A percentile compares a stretch with the other conserved stretches of the same genome.
phyloP scores from a whole-genome alignment of 306 rosid genomes.

The Fragaria iinumae region DNA sequence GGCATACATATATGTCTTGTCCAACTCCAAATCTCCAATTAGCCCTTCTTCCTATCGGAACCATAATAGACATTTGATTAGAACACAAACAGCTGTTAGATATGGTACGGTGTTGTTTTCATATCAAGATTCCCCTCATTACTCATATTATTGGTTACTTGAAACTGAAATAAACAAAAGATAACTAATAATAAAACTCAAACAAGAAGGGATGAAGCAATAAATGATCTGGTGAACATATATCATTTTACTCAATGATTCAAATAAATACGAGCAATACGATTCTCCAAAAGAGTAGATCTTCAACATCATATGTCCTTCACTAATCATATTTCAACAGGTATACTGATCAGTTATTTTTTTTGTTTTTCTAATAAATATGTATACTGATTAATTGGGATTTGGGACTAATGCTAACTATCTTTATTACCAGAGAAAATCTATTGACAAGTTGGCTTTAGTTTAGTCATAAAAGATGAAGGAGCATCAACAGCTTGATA shows the following conservation, averaged over 20 bases:
- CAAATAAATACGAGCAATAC: no score
- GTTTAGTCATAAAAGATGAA: not conserved
- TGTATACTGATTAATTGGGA: not conserved
- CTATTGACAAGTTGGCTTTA: not conserved
- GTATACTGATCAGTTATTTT: no score
- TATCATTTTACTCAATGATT: not conserved
- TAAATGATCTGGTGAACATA: no score
- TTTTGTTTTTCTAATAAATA: no score
- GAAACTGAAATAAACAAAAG: not conserved
- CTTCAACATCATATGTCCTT: not conserved
- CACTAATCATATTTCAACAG: not conserved
- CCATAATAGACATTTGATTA: not conserved
- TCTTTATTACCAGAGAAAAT: not conserved
- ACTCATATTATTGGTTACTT: not conserved
- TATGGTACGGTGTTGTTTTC: not conserved
- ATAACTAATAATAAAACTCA: not conserved
- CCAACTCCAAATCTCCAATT: not conserved
- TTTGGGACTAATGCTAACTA: not conserved
- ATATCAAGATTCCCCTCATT: not conserved
- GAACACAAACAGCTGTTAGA: slow-evolving; percentile 7
- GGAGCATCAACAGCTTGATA: slow-evolving; percentile 24
- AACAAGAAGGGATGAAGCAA: not conserved
- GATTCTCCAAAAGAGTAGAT: no score
- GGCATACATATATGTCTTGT: not conserved
- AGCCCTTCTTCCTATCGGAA: not conserved